These are phyloP conservation scores for Funneliformis mosseae DNA, from an alignment of 192 early-diverging fungal species.

Conservation along the genomic window DNA sequence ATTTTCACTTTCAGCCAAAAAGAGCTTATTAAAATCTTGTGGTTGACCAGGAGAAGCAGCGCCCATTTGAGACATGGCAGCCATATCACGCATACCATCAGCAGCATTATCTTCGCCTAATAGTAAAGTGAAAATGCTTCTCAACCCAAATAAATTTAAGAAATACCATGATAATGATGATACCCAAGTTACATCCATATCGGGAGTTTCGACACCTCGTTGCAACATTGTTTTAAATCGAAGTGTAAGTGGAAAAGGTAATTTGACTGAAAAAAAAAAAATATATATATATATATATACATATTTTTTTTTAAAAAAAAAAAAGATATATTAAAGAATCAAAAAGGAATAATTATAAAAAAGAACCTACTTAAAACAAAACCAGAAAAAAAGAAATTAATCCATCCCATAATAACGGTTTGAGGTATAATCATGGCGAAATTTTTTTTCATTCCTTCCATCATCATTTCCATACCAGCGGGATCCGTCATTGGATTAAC, in stretches of 20 bases:
- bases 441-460: constrained; percentile 98
- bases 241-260: constrained; percentile 94
- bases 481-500: constrained; percentile 92
- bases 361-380: constrained; percentile 84
- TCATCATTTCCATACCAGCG: constrained; percentile 91
- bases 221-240: constrained; percentile 99
- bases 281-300: no score
- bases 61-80: constrained; percentile 88
- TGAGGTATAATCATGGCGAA: constrained; percentile 98
- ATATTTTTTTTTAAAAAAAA: no score
- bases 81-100: constrained; percentile 86
- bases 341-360: background rate
- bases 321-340: background rate
- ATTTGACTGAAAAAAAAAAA: constrained; percentile 69
- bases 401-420: constrained; percentile 98
- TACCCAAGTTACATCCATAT: constrained; percentile 99
- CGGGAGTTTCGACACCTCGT: constrained; percentile 89
- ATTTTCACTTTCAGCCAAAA: constrained; percentile 86
- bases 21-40: constrained; percentile 84
- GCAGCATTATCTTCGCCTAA: constrained; percentile 90
- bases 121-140: constrained; percentile 88
- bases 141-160: constrained; percentile 93
- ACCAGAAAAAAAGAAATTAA: constrained; percentile 98
- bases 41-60: constrained; percentile 69
- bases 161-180: constrained; percentile 99